A percentile compares a stretch with the other conserved stretches of the same genome.
Conservation (phyloP, 768 basidiomycete species). For the Tricholoma terreum region DNA sequence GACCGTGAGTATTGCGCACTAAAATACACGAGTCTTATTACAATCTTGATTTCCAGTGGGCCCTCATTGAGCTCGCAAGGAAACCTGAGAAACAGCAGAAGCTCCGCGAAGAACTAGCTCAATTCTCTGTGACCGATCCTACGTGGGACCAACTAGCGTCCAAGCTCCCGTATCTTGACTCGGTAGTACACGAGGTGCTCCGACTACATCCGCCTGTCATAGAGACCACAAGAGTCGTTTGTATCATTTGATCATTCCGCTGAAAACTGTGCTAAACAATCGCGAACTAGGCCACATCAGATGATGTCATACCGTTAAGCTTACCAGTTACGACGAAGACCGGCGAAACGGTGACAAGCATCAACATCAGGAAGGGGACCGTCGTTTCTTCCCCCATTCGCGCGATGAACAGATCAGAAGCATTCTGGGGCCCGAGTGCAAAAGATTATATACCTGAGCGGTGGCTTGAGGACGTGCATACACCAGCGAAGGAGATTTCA, state of each 20-base stretch:
- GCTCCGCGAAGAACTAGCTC: slow-evolving; percentile 35
- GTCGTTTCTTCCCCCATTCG: slow-evolving; percentile 35
- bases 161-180: slow-evolving; percentile 54
- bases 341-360: slow-evolving; percentile 25
- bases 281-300: slow-evolving; percentile 28
- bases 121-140: slow-evolving; percentile 43
- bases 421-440: slow-evolving; percentile 45
- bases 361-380: slow-evolving; percentile 39
- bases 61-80: slow-evolving; percentile 1
- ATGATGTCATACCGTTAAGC: slow-evolving; percentile 37
- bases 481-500: slow-evolving; percentile 29
- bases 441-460: slow-evolving; percentile 41
- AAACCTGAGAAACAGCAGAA: background rate
- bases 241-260: slow-evolving; percentile 4
- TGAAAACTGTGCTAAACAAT: no score
- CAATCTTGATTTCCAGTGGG: background rate
- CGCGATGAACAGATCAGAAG: slow-evolving; percentile 37
- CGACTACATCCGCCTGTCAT: slow-evolving; percentile 41
- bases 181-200: slow-evolving; percentile 44
- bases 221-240: slow-evolving; percentile 37
- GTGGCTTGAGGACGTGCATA: slow-evolving; percentile 32
- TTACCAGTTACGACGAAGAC: slow-evolving; percentile 25
- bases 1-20: slow-evolving; percentile 13
- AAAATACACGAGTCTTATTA: background rate
- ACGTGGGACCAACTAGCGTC: slow-evolving; percentile 52